phyloP scores from a whole-genome alignment of 164 flowering plant species.

The Echeveria elegans region DNA sequence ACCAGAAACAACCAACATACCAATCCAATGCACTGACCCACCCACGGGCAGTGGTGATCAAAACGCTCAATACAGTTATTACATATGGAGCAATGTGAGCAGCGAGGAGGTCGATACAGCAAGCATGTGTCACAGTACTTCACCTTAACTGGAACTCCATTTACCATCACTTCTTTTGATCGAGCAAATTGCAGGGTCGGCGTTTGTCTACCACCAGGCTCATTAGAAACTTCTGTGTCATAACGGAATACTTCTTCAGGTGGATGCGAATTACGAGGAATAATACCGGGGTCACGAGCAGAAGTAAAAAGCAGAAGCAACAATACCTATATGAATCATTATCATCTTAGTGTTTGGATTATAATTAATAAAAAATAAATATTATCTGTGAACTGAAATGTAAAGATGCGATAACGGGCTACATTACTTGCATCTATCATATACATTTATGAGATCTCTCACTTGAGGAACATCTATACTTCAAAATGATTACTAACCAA shows the following conservation, averaged over 20 bases:
- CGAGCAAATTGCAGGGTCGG: conserved; percentile 69
- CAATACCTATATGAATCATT: conserved; percentile 43
- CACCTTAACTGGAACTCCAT: conserved; percentile 69
- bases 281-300: conserved; percentile 77
- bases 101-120: conserved; percentile 92
- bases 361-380: neutral
- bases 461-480: neutral
- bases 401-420: neutral
- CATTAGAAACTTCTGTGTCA: conserved; percentile 45
- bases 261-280: conserved; percentile 82
- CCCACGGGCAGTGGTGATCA: conserved; percentile 99
- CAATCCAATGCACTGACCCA: conserved; percentile 93
- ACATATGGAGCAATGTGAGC: conserved; percentile 92
- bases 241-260: conserved; percentile 74
- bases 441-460: neutral
- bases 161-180: conserved; percentile 68
- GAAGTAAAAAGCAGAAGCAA: conserved; percentile 68
- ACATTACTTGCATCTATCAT: neutral
- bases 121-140: conserved; percentile 94
- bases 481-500: neutral
- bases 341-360: neutral
- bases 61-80: conserved; percentile 91
- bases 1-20: conserved; percentile 31
- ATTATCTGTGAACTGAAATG: neutral
- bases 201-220: conserved; percentile 65